A percentile compares a stretch with the other conserved stretches of the same genome.
phyloP scores from a whole-genome alignment of 1,139 yeast species.

The Suhomyces bolitotheri region DNA sequence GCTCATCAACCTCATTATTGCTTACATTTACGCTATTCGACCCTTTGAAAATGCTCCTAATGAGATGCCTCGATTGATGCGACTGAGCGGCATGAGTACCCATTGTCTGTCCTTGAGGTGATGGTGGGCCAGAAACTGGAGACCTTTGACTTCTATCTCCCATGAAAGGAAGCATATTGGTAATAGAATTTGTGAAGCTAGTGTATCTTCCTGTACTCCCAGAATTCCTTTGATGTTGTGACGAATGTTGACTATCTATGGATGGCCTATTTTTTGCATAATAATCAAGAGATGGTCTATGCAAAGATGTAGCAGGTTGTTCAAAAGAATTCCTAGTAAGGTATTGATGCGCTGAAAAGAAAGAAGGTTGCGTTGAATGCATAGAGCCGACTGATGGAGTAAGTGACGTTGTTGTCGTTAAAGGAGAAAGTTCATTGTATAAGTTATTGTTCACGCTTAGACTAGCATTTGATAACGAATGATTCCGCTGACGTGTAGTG shows the following conservation, averaged over 20 bases:
- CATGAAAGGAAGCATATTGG: conserved; percentile 48
- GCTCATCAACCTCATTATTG: conserved; percentile 1
- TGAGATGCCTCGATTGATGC: conserved; percentile 36
- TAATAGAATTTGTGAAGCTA: conserved; percentile 41
- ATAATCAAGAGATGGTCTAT: conserved; percentile 38
- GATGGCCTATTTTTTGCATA: conserved; percentile 30
- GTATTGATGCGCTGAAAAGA: conserved; percentile 48
- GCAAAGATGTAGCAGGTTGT: conserved; percentile 31
- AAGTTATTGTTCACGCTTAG: conserved; percentile 10
- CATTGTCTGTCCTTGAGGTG: conserved; percentile 12
- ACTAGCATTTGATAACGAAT: conserved; percentile 13
- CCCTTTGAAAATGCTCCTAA: conserved; percentile 43
- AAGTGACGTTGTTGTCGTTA: conserved; percentile 48
- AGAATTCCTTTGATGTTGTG: conserved; percentile 14
- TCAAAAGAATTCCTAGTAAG: conserved; percentile 42
- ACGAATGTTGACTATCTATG: conserved; percentile 29
- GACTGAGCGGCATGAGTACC: conserved; percentile 13
- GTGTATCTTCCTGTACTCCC: conserved; percentile 29
- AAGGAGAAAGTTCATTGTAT: conserved; percentile 39
- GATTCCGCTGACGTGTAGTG: conserved; percentile 12
- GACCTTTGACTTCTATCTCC: conserved; percentile 36
- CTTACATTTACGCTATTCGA: conserved; percentile 6
- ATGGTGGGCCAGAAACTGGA: conserved; percentile 23
- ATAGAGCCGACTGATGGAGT: conserved; percentile 45
- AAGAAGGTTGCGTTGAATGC: conserved; percentile 48